Conservation (phyloP, 345 rosid species). For the sweet orange (Citrus sinensis) region DVS_A1.0 CM039163.1:45566501-45567000, state of each 20-base stretch:
- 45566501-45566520: neutral
- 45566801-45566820: neutral
- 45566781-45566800: neutral
- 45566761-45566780: conserved; percentile 43
- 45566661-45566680: conserved; percentile 87
- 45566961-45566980: neutral
- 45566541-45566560: conserved; percentile 13
- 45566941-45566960: neutral
- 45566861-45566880: neutral
- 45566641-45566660: conserved; percentile 79
- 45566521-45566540: neutral
- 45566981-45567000: neutral
- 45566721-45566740: conserved; percentile 30
- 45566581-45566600: conserved; percentile 80
- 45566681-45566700: conserved; percentile 82
- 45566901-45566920: neutral
- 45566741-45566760: conserved; percentile 43
- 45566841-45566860: neutral
- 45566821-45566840: neutral
- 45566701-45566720: conserved; percentile 52
- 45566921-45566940: neutral
- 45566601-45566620: conserved; percentile 66
- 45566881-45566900: neutral
- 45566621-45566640: conserved; percentile 64
- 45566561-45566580: conserved; percentile 64